Conservation (phyloP, 1,139 yeast species). For the Blastobotrys buckinghamii region DNA sequence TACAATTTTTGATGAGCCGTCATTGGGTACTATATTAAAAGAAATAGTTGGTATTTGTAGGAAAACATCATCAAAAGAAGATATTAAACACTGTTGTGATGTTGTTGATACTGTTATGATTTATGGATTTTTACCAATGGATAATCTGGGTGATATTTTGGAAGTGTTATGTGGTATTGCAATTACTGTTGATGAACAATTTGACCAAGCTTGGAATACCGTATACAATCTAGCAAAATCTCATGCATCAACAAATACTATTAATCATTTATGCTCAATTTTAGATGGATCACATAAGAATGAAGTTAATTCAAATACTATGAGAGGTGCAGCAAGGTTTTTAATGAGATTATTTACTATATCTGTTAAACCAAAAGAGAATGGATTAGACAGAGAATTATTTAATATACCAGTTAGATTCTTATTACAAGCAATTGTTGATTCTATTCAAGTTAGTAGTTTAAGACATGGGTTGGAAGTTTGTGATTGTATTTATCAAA, state of each 20-base stretch:
- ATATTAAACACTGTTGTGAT: slow-evolving; percentile 42
- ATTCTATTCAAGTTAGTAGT: slow-evolving; percentile 25
- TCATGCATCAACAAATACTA: slow-evolving; percentile 35
- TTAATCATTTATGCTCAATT: slow-evolving; percentile 37
- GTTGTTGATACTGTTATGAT: slow-evolving; percentile 44
- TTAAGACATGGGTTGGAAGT: slow-evolving; percentile 28
- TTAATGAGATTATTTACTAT: slow-evolving; percentile 24
- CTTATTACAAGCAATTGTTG: slow-evolving; percentile 25
- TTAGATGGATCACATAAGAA: slow-evolving; percentile 24
- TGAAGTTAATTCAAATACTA: slow-evolving; percentile 36
- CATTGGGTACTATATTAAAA: slow-evolving; percentile 35
- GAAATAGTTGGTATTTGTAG: slow-evolving; percentile 40
- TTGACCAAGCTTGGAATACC: slow-evolving; percentile 39
- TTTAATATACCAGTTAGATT: slow-evolving; percentile 23
- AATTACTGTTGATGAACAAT: slow-evolving; percentile 36
- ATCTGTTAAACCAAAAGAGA: slow-evolving; percentile 12
- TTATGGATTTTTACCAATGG: slow-evolving; percentile 45
- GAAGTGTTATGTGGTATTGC: slow-evolving; percentile 48
- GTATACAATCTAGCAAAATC: slow-evolving; percentile 35
- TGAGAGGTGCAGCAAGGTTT: slow-evolving; percentile 44
- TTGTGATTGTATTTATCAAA: slow-evolving; percentile 22
- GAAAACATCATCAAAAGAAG: slow-evolving; percentile 38
- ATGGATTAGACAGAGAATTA: slow-evolving; percentile 8
- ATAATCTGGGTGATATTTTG: slow-evolving; percentile 37
- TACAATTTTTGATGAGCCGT: slow-evolving; percentile 40